Conservation (phyloP, 164 flowering plant species). For the Cinnamomum chago region DNA sequence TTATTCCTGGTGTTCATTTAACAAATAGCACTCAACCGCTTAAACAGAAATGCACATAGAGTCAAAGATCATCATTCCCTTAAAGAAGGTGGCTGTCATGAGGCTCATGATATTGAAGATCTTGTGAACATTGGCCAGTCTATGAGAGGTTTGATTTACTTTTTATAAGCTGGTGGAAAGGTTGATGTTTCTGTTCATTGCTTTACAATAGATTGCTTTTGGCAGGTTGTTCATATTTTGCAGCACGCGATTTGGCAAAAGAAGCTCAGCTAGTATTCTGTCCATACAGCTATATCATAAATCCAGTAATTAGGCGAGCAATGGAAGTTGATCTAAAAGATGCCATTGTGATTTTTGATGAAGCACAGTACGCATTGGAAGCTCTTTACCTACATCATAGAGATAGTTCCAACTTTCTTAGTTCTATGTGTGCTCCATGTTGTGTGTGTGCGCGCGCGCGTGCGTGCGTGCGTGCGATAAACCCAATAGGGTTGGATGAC, state of each 20-base stretch:
- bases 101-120: constrained; percentile 96
- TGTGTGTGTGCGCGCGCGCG: too few relatives aligned
- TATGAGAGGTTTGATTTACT: constrained; percentile 51
- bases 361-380: constrained; percentile 76
- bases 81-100: constrained; percentile 81
- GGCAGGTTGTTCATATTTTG: constrained; percentile 93
- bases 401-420: not conserved
- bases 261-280: constrained; percentile 86
- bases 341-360: constrained; percentile 83
- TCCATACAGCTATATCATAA: constrained; percentile 84
- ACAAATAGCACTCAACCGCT: constrained; percentile 1
- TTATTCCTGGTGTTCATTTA: not conserved
- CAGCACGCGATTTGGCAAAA: constrained; percentile 79
- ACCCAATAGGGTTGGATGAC: too few relatives aligned
- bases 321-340: constrained; percentile 83
- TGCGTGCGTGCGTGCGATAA: too few relatives aligned
- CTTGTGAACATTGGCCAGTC: constrained; percentile 80
- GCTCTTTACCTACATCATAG: not conserved
- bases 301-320: constrained; percentile 72
- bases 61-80: constrained; percentile 59
- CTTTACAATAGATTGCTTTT: constrained; percentile 2
- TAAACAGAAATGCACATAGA: constrained; percentile 60
- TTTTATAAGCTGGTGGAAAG: constrained; percentile 18
- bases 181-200: not conserved
- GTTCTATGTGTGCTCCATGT: not conserved